Percentiles rank a stretch among this genome's conserved stretches.
Evolutionary conservation across 2,329 filamentous ascomycete species (phyloP).

Genomic region (Basipetospora chlamydospora): DNA sequence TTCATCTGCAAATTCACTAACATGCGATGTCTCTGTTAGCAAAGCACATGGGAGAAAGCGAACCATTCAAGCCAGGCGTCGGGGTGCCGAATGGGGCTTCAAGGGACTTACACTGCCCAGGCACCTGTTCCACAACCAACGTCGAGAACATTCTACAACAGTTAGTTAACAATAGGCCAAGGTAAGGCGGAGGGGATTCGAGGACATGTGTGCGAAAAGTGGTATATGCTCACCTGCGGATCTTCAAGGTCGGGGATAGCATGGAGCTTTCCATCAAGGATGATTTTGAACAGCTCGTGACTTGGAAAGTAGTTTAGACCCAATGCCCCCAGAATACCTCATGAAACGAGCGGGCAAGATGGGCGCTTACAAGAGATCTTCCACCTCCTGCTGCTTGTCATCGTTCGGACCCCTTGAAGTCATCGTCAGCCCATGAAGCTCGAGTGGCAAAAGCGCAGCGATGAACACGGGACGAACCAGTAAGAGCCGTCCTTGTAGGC

Average conservation of each 20-base stretch:
- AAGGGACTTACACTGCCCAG: slow-evolving; percentile 31
- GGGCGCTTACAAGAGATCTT: slow-evolving; percentile 9
- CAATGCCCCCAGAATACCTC: not conserved
- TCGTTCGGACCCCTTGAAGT: slow-evolving; percentile 9
- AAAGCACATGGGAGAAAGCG: not conserved
- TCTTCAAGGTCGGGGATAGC: slow-evolving; percentile 9
- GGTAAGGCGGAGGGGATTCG: too few species aligned
- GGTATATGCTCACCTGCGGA: too few species aligned
- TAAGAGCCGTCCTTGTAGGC: slow-evolving; percentile 14
- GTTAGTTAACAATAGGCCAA: too few species aligned
- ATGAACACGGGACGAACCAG: slow-evolving; percentile 9
- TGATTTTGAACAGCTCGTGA: slow-evolving; percentile 10
- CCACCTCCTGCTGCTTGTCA: slow-evolving; percentile 10
- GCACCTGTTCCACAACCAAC: slow-evolving; percentile 42
- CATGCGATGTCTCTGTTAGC: not conserved
- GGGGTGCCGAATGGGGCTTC: slow-evolving; percentile 10
- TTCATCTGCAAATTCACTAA: slow-evolving; percentile 28
- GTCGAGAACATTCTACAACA: slow-evolving; percentile 22
- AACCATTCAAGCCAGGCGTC: not conserved
- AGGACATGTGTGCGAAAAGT: too few species aligned
- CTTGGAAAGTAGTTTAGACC: slow-evolving; percentile 1
- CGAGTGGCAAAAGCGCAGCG: not conserved
- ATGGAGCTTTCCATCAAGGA: slow-evolving; percentile 19
- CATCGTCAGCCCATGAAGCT: not conserved
- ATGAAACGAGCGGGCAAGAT: not conserved